Evolutionary conservation across 2,329 filamentous ascomycete genomes (phyloP).

Genomic region (Lasiodiplodia sp.): DNA sequence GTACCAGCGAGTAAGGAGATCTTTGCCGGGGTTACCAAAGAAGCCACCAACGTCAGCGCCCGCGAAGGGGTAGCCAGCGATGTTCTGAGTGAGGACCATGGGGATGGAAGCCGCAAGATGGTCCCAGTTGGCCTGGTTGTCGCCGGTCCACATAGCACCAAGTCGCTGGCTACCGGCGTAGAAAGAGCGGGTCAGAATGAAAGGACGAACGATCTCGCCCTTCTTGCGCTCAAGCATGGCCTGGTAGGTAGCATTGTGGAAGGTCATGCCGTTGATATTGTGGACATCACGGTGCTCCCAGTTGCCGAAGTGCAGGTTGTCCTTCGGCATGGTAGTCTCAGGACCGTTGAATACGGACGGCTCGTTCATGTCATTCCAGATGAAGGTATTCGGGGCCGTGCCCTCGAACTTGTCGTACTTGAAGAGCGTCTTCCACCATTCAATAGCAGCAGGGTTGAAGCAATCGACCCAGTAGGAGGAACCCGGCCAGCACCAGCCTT

Average conservation of each 20-base stretch:
- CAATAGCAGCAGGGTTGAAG: conserved; percentile 89
- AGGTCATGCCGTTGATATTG: conserved; percentile 94
- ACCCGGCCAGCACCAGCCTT: conserved; percentile 99
- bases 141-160: conserved; percentile 98
- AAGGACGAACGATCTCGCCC: conserved; percentile 84
- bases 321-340: conserved; percentile 98
- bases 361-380: conserved; percentile 99
- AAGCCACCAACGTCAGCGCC: conserved; percentile 97
- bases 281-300: conserved; percentile 99
- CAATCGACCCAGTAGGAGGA: conserved; percentile 96
- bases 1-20: conserved; percentile 93
- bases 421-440: conserved; percentile 92
- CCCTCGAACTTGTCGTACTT: conserved; percentile 88
- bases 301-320: conserved; percentile 87
- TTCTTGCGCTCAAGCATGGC: conserved; percentile 85
- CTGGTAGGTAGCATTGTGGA: conserved; percentile 92
- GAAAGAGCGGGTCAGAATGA: conserved; percentile 91
- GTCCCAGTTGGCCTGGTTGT: conserved; percentile 93
- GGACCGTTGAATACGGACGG: conserved; percentile 98
- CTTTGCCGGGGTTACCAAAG: conserved; percentile 94
- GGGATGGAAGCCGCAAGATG: conserved; percentile 89
- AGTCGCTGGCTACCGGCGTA: conserved; percentile 88
- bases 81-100: conserved; percentile 92
- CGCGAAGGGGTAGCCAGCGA: conserved; percentile 91
- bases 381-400: conserved; percentile 83